A percentile compares a stretch with the other conserved stretches of the same genome.
phyloP scores from a whole-genome alignment of 306 rosid genomes.

The Oxytropis ochrocephala region DNA sequence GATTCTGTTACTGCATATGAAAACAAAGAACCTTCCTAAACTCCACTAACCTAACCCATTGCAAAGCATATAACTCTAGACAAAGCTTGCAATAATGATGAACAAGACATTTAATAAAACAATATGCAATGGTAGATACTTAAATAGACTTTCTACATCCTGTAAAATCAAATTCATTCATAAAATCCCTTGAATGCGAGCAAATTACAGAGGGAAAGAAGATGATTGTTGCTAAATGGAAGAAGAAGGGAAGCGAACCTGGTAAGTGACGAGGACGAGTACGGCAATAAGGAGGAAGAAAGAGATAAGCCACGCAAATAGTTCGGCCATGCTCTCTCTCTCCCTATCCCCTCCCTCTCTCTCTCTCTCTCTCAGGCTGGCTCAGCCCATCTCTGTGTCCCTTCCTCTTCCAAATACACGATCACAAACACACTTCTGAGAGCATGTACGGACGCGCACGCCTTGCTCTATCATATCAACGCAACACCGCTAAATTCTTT shows the following conservation, averaged over 20 bases:
- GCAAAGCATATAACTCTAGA: too few relatives aligned
- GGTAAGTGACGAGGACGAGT: slow-evolving; percentile 68
- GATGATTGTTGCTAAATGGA: neutral
- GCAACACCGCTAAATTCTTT: neutral
- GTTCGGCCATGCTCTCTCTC: slow-evolving; percentile 56
- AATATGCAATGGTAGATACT: neutral
- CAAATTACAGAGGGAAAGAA: neutral
- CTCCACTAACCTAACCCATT: too few relatives aligned
- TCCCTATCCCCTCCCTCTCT: neutral
- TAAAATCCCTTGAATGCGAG: neutral
- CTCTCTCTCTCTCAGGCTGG: too few relatives aligned
- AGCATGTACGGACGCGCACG: slow-evolving; percentile 6
- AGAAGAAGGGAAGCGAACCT: slow-evolving; percentile 35
- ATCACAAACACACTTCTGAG: neutral
- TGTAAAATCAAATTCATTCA: neutral
- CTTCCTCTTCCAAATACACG: neutral
- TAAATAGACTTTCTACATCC: neutral
- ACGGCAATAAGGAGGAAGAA: slow-evolving; percentile 75
- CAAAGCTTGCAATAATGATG: too few relatives aligned
- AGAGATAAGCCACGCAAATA: slow-evolving; percentile 76
- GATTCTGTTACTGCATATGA: too few relatives aligned
- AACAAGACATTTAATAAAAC: too few relatives aligned
- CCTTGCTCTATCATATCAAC: neutral
- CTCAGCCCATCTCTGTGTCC: neutral
- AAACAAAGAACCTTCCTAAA: too few relatives aligned